These are phyloP conservation scores for Blastobotrys americana DNA, from an alignment of 805 yeast genomes.

Conservation along the genomic window DNA sequence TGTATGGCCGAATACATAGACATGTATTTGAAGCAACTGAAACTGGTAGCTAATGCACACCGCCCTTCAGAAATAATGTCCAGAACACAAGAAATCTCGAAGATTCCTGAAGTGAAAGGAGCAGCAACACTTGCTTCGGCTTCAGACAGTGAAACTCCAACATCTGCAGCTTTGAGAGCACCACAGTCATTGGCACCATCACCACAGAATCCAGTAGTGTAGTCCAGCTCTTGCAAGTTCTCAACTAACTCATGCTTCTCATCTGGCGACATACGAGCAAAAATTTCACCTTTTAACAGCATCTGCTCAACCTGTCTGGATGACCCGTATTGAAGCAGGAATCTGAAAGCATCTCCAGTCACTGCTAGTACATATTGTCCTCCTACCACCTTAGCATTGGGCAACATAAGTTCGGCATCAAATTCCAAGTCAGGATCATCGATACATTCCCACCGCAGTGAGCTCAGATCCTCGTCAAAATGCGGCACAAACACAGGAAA, in stretches of 20 bases:
- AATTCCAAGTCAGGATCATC: slow-evolving; percentile 42
- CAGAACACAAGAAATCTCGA: slow-evolving; percentile 88
- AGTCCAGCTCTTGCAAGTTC: slow-evolving; percentile 74
- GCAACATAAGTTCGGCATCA: slow-evolving; percentile 53
- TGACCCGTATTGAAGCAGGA: slow-evolving; percentile 46
- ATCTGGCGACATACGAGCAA: slow-evolving; percentile 98
- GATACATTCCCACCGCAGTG: slow-evolving; percentile 35
- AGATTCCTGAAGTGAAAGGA: slow-evolving; percentile 85
- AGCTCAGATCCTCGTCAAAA: slow-evolving; percentile 41
- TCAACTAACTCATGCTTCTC: slow-evolving; percentile 95
- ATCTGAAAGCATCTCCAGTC: slow-evolving; percentile 87
- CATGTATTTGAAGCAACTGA: slow-evolving; percentile 97
- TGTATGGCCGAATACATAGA: slow-evolving; percentile 95
- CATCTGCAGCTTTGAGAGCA: slow-evolving; percentile 95
- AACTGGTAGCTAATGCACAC: slow-evolving; percentile 88
- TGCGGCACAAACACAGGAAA: slow-evolving; percentile 55
- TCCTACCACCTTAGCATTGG: slow-evolving; percentile 34
- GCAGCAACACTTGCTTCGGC: slow-evolving; percentile 99
- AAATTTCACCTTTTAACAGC: slow-evolving; percentile 66
- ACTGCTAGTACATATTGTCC: slow-evolving; percentile 63
- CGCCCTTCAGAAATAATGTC: slow-evolving; percentile 92
- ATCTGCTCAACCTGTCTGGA: slow-evolving; percentile 45
- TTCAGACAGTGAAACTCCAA: slow-evolving; percentile 90
- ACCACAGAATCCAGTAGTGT: slow-evolving; percentile 95
- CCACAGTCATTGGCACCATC: slow-evolving; percentile 99